Percentiles rank a stretch among this genome's conserved stretches.
Conservation (phyloP, 2,329 filamentous ascomycete genomes). For the Dothistroma pini region DNA sequence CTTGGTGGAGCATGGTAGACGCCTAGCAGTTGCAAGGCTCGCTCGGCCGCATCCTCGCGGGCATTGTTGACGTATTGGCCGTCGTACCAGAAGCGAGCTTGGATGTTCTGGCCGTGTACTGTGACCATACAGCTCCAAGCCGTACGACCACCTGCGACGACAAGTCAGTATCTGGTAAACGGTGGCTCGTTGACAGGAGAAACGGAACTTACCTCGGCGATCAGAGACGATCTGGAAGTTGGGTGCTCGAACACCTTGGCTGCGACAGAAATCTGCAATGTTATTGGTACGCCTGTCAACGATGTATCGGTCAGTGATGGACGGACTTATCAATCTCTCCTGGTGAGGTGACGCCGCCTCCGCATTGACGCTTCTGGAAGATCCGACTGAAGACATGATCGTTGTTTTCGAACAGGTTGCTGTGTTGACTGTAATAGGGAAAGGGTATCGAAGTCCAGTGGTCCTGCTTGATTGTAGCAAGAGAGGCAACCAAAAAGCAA, state of each 20-base stretch:
- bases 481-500: slow-evolving; percentile 24
- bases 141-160: slow-evolving; percentile 71
- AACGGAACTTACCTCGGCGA: slow-evolving; percentile 58
- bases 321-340: slow-evolving; percentile 35
- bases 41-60: slow-evolving; percentile 85
- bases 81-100: slow-evolving; percentile 89
- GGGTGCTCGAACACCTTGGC: slow-evolving; percentile 24
- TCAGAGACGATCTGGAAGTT: slow-evolving; percentile 69
- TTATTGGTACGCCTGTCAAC: slow-evolving; percentile 9
- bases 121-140: slow-evolving; percentile 82
- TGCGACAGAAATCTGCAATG: slow-evolving; percentile 30
- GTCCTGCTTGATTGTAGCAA: slow-evolving; percentile 12
- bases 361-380: slow-evolving; percentile 16
- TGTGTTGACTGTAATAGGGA: slow-evolving; percentile 13
- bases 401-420: neutral
- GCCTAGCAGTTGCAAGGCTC: slow-evolving; percentile 61
- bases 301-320: neutral
- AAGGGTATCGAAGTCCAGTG: slow-evolving; percentile 20
- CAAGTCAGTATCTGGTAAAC: slow-evolving; percentile 10
- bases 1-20: slow-evolving; percentile 27
- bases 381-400: slow-evolving; percentile 22
- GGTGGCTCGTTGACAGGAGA: slow-evolving; percentile 13
- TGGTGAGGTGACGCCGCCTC: slow-evolving; percentile 29
- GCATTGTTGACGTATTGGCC: slow-evolving; percentile 84
- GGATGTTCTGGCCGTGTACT: slow-evolving; percentile 61